Evolutionary conservation across 352 stramenopile species (phyloP).

Genomic region (Phytopythium sindhum): DNA sequence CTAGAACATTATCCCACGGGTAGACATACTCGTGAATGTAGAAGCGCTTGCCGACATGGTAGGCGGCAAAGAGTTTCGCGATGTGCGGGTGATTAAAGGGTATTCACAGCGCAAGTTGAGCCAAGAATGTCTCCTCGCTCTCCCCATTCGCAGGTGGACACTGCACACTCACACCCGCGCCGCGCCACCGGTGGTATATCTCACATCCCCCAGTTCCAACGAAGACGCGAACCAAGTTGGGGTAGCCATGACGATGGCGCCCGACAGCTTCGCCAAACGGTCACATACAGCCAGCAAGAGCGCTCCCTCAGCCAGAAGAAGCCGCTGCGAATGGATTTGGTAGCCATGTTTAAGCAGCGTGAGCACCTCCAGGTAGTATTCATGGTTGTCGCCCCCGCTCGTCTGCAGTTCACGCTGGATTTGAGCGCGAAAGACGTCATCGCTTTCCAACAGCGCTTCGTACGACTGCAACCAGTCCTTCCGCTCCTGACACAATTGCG

Average conservation of each 20-base stretch:
- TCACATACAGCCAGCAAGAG: neutral
- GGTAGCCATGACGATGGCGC: neutral
- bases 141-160: neutral
- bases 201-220: neutral
- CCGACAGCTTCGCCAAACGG: neutral
- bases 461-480: neutral
- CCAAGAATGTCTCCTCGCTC: neutral
- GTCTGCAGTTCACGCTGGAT: neutral
- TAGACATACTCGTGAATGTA: neutral
- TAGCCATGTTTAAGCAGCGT: constrained; percentile 3
- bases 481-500: neutral
- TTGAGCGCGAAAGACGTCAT: neutral
- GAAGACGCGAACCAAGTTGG: neutral
- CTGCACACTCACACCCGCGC: neutral
- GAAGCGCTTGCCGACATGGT: neutral
- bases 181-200: neutral
- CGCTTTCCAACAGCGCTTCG: neutral
- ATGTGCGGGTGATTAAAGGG: neutral
- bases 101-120: neutral
- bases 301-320: neutral
- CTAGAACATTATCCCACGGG: too few relatives aligned
- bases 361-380: neutral
- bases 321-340: neutral
- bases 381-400: neutral
- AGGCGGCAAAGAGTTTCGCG: neutral